phyloP scores from a whole-genome alignment of 352 stramenopile species.

The Peronospora belbahrii region DNA sequence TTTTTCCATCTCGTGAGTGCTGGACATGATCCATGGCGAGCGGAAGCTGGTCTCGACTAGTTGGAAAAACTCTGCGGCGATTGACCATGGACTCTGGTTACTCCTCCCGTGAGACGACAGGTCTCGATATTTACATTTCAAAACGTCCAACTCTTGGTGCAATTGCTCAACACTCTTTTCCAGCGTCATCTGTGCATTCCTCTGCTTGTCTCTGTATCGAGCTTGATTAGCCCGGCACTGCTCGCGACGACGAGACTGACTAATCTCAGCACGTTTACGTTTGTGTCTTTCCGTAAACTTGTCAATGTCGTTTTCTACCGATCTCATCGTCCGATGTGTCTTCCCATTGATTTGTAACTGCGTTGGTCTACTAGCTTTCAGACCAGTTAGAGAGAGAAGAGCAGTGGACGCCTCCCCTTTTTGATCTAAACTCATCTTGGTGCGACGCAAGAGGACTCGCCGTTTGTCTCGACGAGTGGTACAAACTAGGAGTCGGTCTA shows the following conservation, averaged over 20 bases:
- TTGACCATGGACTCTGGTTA: conserved; percentile 15
- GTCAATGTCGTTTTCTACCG: neutral
- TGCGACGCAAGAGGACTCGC: neutral
- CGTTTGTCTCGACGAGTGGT: neutral
- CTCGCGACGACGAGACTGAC: conserved; percentile 6
- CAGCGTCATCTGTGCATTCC: conserved; percentile 2
- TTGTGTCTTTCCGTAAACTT: conserved; percentile 1
- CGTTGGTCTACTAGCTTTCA: neutral
- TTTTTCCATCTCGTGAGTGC: conserved; percentile 4
- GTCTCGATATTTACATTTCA: conserved; percentile 12
- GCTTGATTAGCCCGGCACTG: conserved; percentile 26
- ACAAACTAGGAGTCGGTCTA: neutral
- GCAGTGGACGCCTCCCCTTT: neutral
- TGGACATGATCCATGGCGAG: conserved; percentile 7
- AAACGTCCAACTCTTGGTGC: conserved; percentile 5
- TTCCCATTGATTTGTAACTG: neutral
- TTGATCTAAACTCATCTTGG: neutral
- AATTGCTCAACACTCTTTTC: conserved; percentile 11
- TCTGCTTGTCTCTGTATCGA: conserved; percentile 19
- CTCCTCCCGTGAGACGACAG: conserved; percentile 13
- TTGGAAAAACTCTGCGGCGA: conserved; percentile 8
- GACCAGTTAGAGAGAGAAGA: conserved; percentile 1
- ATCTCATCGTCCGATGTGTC: neutral
- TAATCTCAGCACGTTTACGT: conserved; percentile 1
- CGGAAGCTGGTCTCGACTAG: conserved; percentile 13